Conservation (phyloP, 2,329 filamentous ascomycete species). For the Colletotrichum orchidophilum region DNA sequence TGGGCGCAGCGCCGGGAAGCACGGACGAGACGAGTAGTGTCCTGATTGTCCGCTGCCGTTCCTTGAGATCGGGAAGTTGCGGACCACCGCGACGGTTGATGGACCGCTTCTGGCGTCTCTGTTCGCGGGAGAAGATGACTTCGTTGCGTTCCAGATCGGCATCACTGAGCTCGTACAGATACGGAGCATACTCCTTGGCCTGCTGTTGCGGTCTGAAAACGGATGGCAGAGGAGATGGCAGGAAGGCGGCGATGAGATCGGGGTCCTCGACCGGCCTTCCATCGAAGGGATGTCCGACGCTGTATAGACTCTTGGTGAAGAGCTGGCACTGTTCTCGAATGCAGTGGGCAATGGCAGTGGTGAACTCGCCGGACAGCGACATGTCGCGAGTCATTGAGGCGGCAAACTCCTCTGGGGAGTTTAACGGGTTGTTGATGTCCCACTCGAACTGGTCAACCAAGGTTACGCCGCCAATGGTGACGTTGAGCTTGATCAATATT, state of each 20-base stretch:
- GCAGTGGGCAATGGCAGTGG: slow-evolving; percentile 95
- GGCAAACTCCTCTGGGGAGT: slow-evolving; percentile 95
- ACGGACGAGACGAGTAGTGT: slow-evolving; percentile 93
- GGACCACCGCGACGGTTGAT: slow-evolving; percentile 94
- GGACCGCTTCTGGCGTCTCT: slow-evolving; percentile 92
- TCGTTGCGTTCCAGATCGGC: slow-evolving; percentile 90
- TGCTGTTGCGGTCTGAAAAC: slow-evolving; percentile 92
- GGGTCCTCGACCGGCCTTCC: slow-evolving; percentile 92
- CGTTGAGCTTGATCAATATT: slow-evolving; percentile 93
- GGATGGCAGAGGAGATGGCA: slow-evolving; percentile 82
- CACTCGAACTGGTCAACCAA: slow-evolving; percentile 98
- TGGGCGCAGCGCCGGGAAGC: slow-evolving; percentile 83
- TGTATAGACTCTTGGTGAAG: slow-evolving; percentile 92
- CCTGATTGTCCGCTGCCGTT: slow-evolving; percentile 90
- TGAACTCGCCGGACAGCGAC: slow-evolving; percentile 93
- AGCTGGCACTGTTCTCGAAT: slow-evolving; percentile 96
- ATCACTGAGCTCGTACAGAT: slow-evolving; percentile 93
- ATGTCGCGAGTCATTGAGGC: slow-evolving; percentile 88
- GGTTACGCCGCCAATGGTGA: slow-evolving; percentile 94
- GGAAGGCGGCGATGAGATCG: slow-evolving; percentile 85
- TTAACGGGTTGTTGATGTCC: slow-evolving; percentile 96
- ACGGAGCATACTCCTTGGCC: slow-evolving; percentile 93
- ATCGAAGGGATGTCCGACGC: slow-evolving; percentile 93
- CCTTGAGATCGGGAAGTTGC: slow-evolving; percentile 93
- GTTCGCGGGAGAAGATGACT: slow-evolving; percentile 91